Evolutionary conservation across 2,329 filamentous ascomycete species (phyloP), one percentile per base, ranked within the genome.

Genomic region (Ophiostoma ips): DNA sequence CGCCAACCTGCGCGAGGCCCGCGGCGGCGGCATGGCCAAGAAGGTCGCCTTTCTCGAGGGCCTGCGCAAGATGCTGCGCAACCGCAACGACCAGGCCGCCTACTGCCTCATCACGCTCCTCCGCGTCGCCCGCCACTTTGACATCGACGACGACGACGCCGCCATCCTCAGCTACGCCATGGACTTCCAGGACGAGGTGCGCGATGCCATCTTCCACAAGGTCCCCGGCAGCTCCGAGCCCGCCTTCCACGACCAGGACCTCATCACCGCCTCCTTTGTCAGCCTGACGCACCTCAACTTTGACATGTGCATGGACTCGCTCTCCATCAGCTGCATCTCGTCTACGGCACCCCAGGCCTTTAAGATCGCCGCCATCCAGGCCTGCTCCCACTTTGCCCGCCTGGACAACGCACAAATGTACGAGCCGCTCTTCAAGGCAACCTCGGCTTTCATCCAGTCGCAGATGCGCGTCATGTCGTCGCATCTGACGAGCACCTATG

Each of bases 121-220:
- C 44, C 75, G 77, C 37, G 78, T 73, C 36, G 77, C 79, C 12
- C 72, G 79, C 33, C 77, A 83, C 59, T 83, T 84, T 57, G 70
- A 76, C 52, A 66, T 69, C 8, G 76, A 83, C 53, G 78, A 72
- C 53, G 78, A 72, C 58, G 81, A 84, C 57, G 74, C 76, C 11
- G 57, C 56, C 1, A 67, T 82, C 51, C 69, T 82, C 52, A 82
- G 79, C 60, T 84, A 81, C 60, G 79, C 79, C 36, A 69, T 83
- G 63, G 81, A 84, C 60, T 76, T 84, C 9, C 80, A 84, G 58
- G 78, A 82, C 57, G 81, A 84, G 61, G 72, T 84, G 44, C 71
- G 73, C 44, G 79, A 83, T 58, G 77, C 78, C 44, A 73, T 83
- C 5, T 83, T 84, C 57, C 72, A 75, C 50, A 72, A 71, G 33